phyloP scores from a whole-genome alignment of 2,329 filamentous ascomycete species.

The Pseudogymnoascus sp. region DNA sequence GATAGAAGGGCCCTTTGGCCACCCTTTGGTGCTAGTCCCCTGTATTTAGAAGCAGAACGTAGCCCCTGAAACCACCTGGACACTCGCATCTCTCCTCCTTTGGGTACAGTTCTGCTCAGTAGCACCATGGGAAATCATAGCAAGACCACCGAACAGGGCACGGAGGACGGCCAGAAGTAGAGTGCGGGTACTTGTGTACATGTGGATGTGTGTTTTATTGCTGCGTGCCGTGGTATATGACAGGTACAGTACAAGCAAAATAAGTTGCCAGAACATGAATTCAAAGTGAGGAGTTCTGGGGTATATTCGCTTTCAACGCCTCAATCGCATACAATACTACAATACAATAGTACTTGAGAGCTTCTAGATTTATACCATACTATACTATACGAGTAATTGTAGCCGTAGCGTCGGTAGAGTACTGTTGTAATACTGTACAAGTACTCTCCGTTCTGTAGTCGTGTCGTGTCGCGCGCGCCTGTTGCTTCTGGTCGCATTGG shows the following conservation, averaged over 20 bases:
- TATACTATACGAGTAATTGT: not conserved
- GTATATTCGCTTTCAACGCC: not conserved
- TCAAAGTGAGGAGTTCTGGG: not conserved
- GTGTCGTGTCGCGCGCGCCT: not conserved
- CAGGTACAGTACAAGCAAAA: not conserved
- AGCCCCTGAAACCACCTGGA: not conserved
- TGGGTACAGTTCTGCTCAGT: not conserved
- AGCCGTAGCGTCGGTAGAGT: not conserved
- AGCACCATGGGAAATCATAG: not conserved
- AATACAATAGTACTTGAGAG: not conserved
- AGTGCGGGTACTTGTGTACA: not conserved
- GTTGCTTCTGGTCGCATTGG: not conserved
- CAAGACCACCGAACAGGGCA: not conserved
- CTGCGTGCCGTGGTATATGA: not conserved
- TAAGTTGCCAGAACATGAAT: not conserved
- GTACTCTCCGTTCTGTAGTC: not conserved
- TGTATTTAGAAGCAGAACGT: not conserved
- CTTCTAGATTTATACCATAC: conserved; percentile 5
- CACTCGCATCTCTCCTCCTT: not conserved
- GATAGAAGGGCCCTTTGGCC: too few species aligned
- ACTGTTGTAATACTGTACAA: not conserved
- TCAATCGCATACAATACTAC: not conserved
- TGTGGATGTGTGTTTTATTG: not conserved
- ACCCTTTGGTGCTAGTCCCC: not conserved
- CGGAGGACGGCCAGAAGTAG: too few species aligned